Percentiles rank a stretch among this genome's conserved stretches.
Conservation (phyloP, 192 early-diverging fungal species). For the Jimgerdemannia flammicorona region DNA sequence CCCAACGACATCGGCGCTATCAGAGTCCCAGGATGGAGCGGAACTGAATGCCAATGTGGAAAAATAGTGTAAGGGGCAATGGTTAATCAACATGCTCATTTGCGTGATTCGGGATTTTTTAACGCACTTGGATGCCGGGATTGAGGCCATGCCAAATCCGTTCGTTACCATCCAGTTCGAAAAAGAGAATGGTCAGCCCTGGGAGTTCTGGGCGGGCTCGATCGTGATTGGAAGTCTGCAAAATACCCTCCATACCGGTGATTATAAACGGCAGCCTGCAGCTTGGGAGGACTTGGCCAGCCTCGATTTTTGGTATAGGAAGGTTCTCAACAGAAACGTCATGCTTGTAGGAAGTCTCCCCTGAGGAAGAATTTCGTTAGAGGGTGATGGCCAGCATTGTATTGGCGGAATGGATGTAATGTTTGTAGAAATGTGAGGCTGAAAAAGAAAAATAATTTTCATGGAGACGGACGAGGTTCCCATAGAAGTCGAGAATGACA, state of each 20-base stretch:
- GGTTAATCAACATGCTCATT: neutral
- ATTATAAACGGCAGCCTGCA: constrained; percentile 16
- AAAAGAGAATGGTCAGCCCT: neutral
- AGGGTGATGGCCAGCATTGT: neutral
- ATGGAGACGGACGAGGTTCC: no score
- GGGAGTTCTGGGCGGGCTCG: neutral
- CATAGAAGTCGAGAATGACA: no score
- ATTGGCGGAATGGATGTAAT: neutral
- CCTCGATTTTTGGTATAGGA: neutral
- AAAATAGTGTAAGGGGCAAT: no score
- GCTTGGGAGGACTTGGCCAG: constrained; percentile 9
- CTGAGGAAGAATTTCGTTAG: neutral
- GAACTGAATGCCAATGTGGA: neutral
- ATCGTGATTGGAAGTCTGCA: neutral
- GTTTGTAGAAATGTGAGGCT: no score
- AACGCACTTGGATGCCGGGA: constrained; percentile 16
- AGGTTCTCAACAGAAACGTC: constrained; percentile 5
- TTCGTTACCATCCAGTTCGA: constrained; percentile 10
- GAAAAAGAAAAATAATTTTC: no score
- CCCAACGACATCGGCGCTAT: constrained; percentile 20
- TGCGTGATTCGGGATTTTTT: neutral
- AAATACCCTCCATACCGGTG: constrained; percentile 10
- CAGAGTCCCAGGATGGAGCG: constrained; percentile 22
- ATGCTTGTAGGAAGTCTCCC: constrained; percentile 11
- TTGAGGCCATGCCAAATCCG: constrained; percentile 27